Evolutionary conservation across 78 protist genomes (phyloP), one percentile per base, ranked within the genome.

Genomic region (Anaeramoeba flamelloides): DNA sequence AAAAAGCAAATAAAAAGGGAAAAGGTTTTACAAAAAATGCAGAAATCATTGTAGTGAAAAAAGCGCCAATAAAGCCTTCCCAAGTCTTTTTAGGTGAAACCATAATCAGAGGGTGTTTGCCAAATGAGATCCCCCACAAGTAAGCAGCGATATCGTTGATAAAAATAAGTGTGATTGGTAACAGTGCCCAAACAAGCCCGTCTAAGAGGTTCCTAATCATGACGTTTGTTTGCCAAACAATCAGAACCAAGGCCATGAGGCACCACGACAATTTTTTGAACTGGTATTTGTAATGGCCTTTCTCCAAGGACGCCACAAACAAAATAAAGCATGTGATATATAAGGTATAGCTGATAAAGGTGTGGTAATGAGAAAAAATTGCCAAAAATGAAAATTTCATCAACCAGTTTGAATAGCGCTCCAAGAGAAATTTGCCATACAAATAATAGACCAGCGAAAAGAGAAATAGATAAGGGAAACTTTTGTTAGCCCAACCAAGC

Each of bases 31-130:
- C 88, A 37, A 83, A 69, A 39, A 88, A 82, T 1, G 87, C 93
- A 41, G 84, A 87, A 1, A 90, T 26, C 38, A 89, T 36, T n/a
- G 97, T 93, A 76, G 85, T 78, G 33, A 90, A 36, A 41, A 86
- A 77, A 1, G 93, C 97, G 40, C 97, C 97, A 64, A 90, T 82
- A 86, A 92, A 94, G 36, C 97, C 97, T 83, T 94, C 97, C 94
- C 93, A 90, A 4, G 98, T 94, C 81, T 94, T 94, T 74, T 92
- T 94, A 74, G 98, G 96, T 2, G 91, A 86, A 64, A 94, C 84
- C 32, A 79, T 69, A 85, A 90, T 90, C 39, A 94, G 92, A n/a
- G 87, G 93, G 17, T 87, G 84, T 2, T 76, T 32, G 78, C 98
- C 98, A 36, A 91, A 86, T 76, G 84, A 78, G 81, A 87, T 83